Conservation (phyloP, 257 asterid genomes). For the Fraxinus pennsylvanica region DNA sequence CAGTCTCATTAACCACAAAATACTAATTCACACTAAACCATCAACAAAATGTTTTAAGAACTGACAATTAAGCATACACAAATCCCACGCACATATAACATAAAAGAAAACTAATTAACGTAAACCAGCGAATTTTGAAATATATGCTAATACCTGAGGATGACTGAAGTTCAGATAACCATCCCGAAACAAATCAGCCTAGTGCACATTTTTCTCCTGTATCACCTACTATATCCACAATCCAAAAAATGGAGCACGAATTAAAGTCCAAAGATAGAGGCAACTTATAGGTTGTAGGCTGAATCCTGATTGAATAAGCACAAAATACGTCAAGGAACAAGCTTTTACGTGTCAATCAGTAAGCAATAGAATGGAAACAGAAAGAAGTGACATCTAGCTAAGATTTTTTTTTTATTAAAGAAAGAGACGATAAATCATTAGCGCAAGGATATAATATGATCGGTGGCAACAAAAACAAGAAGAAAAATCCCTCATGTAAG, state of each 20-base stretch:
- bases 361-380: conserved; percentile 8
- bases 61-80: background rate
- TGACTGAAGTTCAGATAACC: too few species aligned
- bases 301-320: conserved; percentile 91
- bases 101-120: background rate
- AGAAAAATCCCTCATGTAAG: conserved; percentile 98
- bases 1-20: background rate
- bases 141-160: too few species aligned
- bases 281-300: conserved; percentile 89
- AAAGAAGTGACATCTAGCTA: too few species aligned
- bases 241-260: background rate
- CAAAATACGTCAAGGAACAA: conserved; percentile 58
- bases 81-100: background rate
- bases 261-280: conserved; percentile 13
- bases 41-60: background rate
- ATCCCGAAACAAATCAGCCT: background rate
- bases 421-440: background rate
- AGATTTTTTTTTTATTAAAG: background rate
- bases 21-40: background rate
- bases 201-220: conserved; percentile 15
- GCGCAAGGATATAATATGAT: conserved; percentile 92
- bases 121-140: background rate
- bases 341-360: conserved; percentile 24
- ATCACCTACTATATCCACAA: conserved; percentile 8
- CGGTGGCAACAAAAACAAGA: conserved; percentile 94